Percentiles rank a stretch among this genome's conserved stretches.
Evolutionary conservation across 2,329 filamentous ascomycete genomes (phyloP).

Genomic region (Fusarium odoratissimum): DNA sequence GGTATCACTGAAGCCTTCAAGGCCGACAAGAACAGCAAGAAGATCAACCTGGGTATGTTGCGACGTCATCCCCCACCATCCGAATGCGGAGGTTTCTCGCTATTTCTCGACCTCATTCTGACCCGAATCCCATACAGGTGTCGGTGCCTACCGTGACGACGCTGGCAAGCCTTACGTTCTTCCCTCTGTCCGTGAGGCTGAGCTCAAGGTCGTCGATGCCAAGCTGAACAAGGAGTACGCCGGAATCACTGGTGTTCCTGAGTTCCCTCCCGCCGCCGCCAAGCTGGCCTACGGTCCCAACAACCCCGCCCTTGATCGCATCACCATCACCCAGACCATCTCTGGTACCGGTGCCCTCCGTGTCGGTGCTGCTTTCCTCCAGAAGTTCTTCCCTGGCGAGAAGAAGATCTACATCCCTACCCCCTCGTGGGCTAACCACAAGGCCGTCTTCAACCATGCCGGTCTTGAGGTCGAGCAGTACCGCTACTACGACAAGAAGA

Average conservation of each 20-base stretch:
- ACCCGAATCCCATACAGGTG: slow-evolving; percentile 65
- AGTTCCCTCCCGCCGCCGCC: slow-evolving; percentile 93
- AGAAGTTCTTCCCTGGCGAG: slow-evolving; percentile 88
- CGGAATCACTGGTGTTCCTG: slow-evolving; percentile 93
- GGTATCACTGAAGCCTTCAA: slow-evolving; percentile 99
- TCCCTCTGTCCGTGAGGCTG: slow-evolving; percentile 89
- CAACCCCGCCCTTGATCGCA: slow-evolving; percentile 79
- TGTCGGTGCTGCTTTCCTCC: slow-evolving; percentile 92
- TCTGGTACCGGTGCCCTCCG: slow-evolving; percentile 96
- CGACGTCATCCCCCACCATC: slow-evolving; percentile 16
- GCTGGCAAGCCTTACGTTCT: slow-evolving; percentile 98
- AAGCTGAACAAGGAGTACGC: slow-evolving; percentile 97
- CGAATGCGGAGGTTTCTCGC: slow-evolving; percentile 24
- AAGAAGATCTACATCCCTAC: slow-evolving; percentile 98
- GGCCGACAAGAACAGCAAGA: slow-evolving; percentile 90
- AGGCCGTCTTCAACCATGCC: slow-evolving; percentile 93
- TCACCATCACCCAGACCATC: slow-evolving; percentile 97
- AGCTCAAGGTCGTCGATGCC: slow-evolving; percentile 83
- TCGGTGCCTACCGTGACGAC: slow-evolving; percentile 98
- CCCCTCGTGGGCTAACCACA: slow-evolving; percentile 98
- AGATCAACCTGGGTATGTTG: slow-evolving; percentile 91
- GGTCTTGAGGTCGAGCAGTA: slow-evolving; percentile 94
- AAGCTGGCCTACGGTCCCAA: slow-evolving; percentile 89
- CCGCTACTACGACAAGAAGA: slow-evolving; percentile 99
- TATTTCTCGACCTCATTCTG: slow-evolving; percentile 33